phyloP scores from a whole-genome alignment of 1,139 yeast genomes.

The Pichiaceae sp. region DNA sequence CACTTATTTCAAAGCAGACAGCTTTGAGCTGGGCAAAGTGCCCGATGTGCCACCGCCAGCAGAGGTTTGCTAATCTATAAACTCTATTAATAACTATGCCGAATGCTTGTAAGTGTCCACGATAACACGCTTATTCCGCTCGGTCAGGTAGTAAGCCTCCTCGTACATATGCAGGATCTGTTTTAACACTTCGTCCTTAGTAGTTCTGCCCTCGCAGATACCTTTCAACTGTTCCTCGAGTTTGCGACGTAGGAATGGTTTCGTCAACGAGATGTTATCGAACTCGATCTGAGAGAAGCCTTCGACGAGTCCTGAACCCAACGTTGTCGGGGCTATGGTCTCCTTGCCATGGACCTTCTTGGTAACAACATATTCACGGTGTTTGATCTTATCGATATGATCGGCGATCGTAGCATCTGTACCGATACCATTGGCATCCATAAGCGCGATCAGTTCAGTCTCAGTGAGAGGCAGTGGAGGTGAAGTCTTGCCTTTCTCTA shows the following conservation, averaged over 20 bases:
- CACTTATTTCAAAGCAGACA: conserved; percentile 40
- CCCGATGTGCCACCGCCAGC: conserved; percentile 81
- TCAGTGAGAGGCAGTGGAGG: conserved; percentile 86
- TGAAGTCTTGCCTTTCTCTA: conserved; percentile 68
- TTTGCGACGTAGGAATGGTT: conserved; percentile 77
- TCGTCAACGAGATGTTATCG: conserved; percentile 66
- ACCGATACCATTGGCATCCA: conserved; percentile 98
- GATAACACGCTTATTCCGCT: conserved; percentile 17
- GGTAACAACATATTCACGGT: conserved; percentile 59
- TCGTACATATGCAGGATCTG: conserved; percentile 54
- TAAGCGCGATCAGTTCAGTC: conserved; percentile 80
- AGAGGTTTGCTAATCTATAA: conserved; percentile 27
- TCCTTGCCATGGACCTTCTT: conserved; percentile 25
- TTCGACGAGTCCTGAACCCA: conserved; percentile 84
- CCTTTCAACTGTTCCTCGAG: conserved; percentile 61
- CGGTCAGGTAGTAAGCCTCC: conserved; percentile 39
- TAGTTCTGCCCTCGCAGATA: conserved; percentile 57
- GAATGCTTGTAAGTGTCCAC: conserved; percentile 13
- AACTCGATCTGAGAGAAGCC: conserved; percentile 80
- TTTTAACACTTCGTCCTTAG: conserved; percentile 46
- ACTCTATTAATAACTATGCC: neutral
- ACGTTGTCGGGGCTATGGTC: conserved; percentile 62
- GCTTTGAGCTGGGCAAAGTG: conserved; percentile 55
- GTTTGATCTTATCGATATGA: conserved; percentile 75
- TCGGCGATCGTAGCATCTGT: conserved; percentile 99